Base-by-base conservation (phyloP, 352 stramenopile genomes). In the Pseudoperonospora humuli region DNA sequence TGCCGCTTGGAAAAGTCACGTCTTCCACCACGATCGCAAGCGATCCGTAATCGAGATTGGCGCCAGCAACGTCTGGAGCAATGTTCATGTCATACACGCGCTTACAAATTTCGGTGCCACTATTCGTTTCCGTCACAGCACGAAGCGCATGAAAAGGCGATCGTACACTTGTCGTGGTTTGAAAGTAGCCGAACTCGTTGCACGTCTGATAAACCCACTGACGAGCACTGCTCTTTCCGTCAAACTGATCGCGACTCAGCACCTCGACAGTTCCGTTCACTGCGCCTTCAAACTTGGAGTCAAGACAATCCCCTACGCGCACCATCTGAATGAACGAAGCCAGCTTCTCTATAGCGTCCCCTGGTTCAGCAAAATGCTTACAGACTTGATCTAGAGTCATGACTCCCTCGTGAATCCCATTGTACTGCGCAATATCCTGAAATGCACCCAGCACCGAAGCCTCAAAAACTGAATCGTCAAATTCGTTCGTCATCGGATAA, bases 141-240 rank as follows among this genome's bases (percentile, higher is more conserved):
- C 57, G 76, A 17, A 95, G 55, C 42, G 66, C 58, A 26, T 79
- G 61, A 51, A 88, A 90, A 7, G 76, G 81, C 35, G 79, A 83
- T 17, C 47, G 55, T 3, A 40, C 26, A 35, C 68, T 85, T 13
- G 62, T 75, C 8, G 77, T 75, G 15, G 76, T 88, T 49, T 93
- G 80, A 49, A 88, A 92, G 57, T 89, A 95, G 4, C 82, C 82
- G 36, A 95, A 92, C 45, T 95, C 81, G 50, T 91, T 94, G 62
- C 84, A 95, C 14, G 81, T 93, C 53, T 93, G 79, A 48, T 87
- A 95, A 7, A 84, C 70, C 84, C 84, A 95, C 55, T 90, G 78
- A 9, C 78, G 73, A 23, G 70, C 67, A 43, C 67, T 83, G 39
- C 61, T 83, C 39, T 75, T 59, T 20, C 78, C 78, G 41, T 90